Evolutionary conservation across 495 filamentous ascomycete species (phyloP), one percentile per base, ranked within the genome.

Genomic region (Neurospora tetraspora): DNA sequence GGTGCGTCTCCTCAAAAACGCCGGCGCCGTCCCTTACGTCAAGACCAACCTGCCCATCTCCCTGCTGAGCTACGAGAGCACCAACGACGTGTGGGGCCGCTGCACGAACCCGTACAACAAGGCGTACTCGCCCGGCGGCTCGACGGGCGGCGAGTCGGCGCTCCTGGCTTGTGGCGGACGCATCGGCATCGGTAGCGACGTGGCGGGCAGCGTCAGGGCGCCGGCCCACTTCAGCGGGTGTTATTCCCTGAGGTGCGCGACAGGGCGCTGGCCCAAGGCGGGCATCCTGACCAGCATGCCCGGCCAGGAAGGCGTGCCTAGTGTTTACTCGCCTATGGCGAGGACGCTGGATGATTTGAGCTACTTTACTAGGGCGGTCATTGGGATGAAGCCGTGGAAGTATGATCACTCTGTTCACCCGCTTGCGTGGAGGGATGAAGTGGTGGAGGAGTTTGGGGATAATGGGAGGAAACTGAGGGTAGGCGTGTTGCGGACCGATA

Each of bases 11-110:
- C 83, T 98, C 38, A 97, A 96, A 77, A 94, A 97, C 81, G 93
- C 94, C n/a, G 92, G 92, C n/a, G 96, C 96, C 5, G 86, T 99
- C 1, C 96, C 96, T 1, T 97, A 97, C 80, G 93, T 94, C 20
- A 99, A 98, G 85, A 99, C 96, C 1, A 95, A 96, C 71, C 77
- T 96, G n/a, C 96, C 96, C 4, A 91, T 95, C 70, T 97, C 95
- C 0, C 87, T 99, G 9, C 85, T 98, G 70, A 94, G 91, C 39
- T 98, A 98, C 77, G 96, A 98, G 80, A 94, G 92, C 23, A 90
- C 89, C 61, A 99, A 97, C 81, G 94, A 94, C 73, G 90, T 98
- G 31, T 94, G 91, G 91, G 94, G 96, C 36, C 88, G 89, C 27
- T 91, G 89, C 73, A 89, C 84, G 16, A 98, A 98, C 80, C 96